These are phyloP conservation scores for Ophiostoma tasmaniense DNA, from an alignment of 2,329 filamentous ascomycete species.

Conservation along the genomic window DNA sequence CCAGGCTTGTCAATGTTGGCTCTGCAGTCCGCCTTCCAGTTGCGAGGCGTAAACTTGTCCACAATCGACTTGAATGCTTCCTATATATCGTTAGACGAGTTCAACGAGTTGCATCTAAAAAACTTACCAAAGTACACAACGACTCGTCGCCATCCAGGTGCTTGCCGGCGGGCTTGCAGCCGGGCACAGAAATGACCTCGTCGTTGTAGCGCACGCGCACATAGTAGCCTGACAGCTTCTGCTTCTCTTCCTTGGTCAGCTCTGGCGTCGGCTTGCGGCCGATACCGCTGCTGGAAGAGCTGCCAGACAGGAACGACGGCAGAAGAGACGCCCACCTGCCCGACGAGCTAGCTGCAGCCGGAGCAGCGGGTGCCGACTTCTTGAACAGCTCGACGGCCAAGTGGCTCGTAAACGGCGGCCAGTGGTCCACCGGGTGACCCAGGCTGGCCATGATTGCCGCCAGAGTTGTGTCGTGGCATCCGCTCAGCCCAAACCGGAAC, in stretches of 20 bases:
- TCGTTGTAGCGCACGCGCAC: conserved; percentile 92
- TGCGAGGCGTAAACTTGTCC: conserved; percentile 75
- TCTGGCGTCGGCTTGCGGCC: conserved; percentile 51
- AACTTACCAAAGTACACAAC: conserved; percentile 76
- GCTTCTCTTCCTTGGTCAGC: conserved; percentile 49
- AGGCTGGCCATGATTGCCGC: conserved; percentile 69
- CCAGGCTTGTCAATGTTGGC: conserved; percentile 35
- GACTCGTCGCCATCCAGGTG: conserved; percentile 80
- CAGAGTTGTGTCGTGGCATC: conserved; percentile 90
- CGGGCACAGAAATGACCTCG: conserved; percentile 68
- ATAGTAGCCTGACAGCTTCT: conserved; percentile 64
- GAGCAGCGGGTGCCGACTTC: conserved; percentile 18
- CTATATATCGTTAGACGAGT: conserved; percentile 31
- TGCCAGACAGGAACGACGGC: conserved; percentile 24
- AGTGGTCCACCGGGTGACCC: conserved; percentile 63
- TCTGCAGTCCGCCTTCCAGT: conserved; percentile 60
- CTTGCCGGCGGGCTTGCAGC: conserved; percentile 66
- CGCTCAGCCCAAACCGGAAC: conserved; percentile 69
- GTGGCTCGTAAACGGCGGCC: conserved; percentile 92
- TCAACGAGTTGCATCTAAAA: background rate
- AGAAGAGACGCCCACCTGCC: conserved; percentile 27
- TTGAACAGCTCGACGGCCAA: conserved; percentile 86
- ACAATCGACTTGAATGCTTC: conserved; percentile 87
- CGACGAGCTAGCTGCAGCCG: conserved; percentile 12
- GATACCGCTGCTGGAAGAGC: conserved; percentile 37